Evolutionary conservation across 768 basidiomycete species (phyloP).

Genomic region (Russula brevipes): DNA sequence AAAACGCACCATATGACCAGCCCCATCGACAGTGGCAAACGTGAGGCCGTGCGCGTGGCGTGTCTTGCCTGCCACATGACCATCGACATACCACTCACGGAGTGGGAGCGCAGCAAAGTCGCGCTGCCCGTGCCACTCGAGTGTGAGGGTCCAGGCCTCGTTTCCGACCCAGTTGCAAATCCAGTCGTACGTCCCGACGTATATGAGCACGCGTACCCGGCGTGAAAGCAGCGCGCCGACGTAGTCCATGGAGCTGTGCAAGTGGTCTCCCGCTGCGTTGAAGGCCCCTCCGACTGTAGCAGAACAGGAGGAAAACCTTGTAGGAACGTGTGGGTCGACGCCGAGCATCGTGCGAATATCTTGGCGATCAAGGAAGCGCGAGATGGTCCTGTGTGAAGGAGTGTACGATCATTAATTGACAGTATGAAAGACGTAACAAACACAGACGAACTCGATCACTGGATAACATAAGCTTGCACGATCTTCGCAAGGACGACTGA

Average conservation of each 20-base stretch:
- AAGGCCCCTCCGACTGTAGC: conserved; percentile 48
- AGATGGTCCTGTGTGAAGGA: conserved; percentile 43
- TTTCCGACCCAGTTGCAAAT: conserved; percentile 63
- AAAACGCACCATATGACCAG: conserved; percentile 64
- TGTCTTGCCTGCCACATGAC: conserved; percentile 47
- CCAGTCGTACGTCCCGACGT: conserved; percentile 52
- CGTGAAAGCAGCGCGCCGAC: conserved; percentile 51
- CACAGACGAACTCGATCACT: conserved; percentile 37
- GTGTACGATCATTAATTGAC: background rate
- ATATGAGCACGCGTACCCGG: conserved; percentile 48
- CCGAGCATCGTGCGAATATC: conserved; percentile 53
- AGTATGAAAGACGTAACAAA: background rate
- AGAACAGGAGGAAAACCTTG: conserved; percentile 41
- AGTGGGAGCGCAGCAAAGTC: conserved; percentile 42
- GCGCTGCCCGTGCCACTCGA: conserved; percentile 56
- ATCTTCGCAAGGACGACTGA: conserved; percentile 56
- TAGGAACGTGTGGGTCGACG: conserved; percentile 45
- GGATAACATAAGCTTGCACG: conserved; percentile 55
- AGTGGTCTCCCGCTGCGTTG: conserved; percentile 37
- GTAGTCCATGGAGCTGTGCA: conserved; percentile 35
- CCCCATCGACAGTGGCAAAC: conserved; percentile 55
- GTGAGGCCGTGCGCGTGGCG: conserved; percentile 53
- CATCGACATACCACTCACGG: conserved; percentile 52
- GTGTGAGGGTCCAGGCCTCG: conserved; percentile 50
- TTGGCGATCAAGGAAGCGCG: conserved; percentile 55